phyloP scores from a whole-genome alignment of 129 eudicot species.

The Calendula officinalis region DNA sequence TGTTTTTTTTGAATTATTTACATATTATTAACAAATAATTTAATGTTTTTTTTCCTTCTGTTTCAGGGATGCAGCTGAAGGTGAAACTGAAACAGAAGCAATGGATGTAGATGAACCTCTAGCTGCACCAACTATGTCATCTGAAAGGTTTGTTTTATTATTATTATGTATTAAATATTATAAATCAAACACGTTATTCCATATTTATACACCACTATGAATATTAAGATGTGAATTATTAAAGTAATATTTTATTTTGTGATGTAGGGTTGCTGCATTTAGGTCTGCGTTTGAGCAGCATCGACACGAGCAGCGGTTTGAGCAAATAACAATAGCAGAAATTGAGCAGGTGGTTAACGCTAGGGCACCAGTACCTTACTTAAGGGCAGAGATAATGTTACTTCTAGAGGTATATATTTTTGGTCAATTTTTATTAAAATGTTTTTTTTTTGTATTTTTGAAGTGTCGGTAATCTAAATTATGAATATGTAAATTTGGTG shows the following conservation, averaged over 20 bases:
- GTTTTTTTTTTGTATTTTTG: not conserved
- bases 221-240: not conserved
- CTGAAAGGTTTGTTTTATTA: conserved; percentile 54
- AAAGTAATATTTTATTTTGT: not conserved
- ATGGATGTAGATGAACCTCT: conserved; percentile 84
- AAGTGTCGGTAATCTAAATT: not conserved
- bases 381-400: conserved; percentile 58
- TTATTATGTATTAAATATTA: not conserved
- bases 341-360: conserved; percentile 62
- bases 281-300: conserved; percentile 73
- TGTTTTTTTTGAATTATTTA: not conserved
- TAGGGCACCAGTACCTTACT: conserved; percentile 60
- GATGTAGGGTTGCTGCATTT: conserved; percentile 73
- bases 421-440: not conserved
- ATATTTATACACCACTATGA: not conserved
- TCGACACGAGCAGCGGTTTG: conserved; percentile 74
- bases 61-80: conserved; percentile 36
- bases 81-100: conserved; percentile 39
- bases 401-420: conserved; percentile 57
- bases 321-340: conserved; percentile 64
- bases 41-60: not conserved
- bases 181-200: not conserved
- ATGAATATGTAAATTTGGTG: not conserved
- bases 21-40: not conserved
- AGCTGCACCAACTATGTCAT: conserved; percentile 37